Evolutionary conservation across 2,329 filamentous ascomycete species (phyloP), one percentile per base, ranked within the genome.

Genomic region (Geosmithia putterillii): DNA sequence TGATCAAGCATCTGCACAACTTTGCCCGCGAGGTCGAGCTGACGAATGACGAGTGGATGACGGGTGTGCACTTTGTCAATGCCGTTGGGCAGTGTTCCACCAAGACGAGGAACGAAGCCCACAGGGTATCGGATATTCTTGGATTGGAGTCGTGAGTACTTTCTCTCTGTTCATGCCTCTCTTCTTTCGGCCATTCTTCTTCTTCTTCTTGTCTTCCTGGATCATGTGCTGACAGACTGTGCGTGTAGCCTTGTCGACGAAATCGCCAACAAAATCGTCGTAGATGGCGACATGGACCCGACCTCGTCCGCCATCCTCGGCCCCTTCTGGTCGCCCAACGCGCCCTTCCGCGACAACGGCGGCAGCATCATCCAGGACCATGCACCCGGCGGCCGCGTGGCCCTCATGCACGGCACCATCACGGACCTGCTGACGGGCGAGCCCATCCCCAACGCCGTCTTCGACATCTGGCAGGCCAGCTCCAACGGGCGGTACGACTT

Each of bases 391-490:
- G 82, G 79, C 40, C 67, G 75, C 47, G 64, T 77, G 42, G 74
- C 74, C 42, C 70, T 72, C 51, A 83, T 87, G 77, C 80, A 86
- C 67, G 83, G 83, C 51, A 66, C 71, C 40, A 73, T 87, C 55
- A 71, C 62, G 41, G 79, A 85, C 55, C 66, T 81, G 51, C 66
- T 74, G 49, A 83, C 80, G 46, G 76, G 77, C 56, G 73, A 74
- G 63, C 77, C 77, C 48, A 79, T 87, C 53, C 71, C 71, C 44
- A 67, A 70, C 54, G 82, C 81, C 51, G 78, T 84, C 49, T 77
- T 87, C 54, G 83, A 87, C 57, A 81, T 86, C 67, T 87, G 83
- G 83, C 80, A 87, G 58, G 81, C 83, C 42, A 81, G 75, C 50
- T 70, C 79, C 60, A 86, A 86, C 65, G 82, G 81, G 59, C 79